Base-by-base conservation (phyloP, 2,329 filamentous ascomycete genomes). In the Phialophora expanda region DNA sequence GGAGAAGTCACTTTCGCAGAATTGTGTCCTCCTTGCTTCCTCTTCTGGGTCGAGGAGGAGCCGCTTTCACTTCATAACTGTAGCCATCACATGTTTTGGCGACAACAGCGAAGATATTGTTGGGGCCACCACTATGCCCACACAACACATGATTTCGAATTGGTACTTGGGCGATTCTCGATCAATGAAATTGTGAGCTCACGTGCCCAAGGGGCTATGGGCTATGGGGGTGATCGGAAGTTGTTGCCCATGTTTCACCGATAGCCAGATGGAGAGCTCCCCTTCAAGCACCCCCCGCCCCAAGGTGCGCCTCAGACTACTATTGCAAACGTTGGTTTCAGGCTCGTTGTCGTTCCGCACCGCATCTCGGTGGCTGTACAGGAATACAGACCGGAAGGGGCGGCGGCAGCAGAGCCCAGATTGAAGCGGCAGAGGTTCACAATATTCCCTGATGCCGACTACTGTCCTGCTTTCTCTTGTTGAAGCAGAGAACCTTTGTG, bases 201-300 rank as follows among this genome's bases (percentile, higher is more conserved):
- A 59, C 56, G 44, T 59, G 56, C 14, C 8, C 56, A 59, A 14
- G 56, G 41, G 5, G 41, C 17, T 20, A 22, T 17, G 41, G 5
- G 41, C 17, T 20, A 22, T 17, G 56, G 24, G 34, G 26, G 4
- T 22, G n/a, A 28, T 41, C 58, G 58, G 58, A 59, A 30, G 20
- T 59, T 22, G 26, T 48, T 4, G 24, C 24, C 38, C 11, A 9
- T 34, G 56, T 59, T 59, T 59, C 56, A 50, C 56, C 56, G 56
- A 59, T 20, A 12, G 17, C 44, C 24, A 34, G 56, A 48, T 8
- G 41, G 14, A 32, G 24, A 28, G 34, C n/a, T 44, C 8, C 20
- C 7, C 56, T 17, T 34, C 56, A 48, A 9, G 17, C 44, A 59
- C 22, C 26, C 46, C 56, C 14, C 38, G 1, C 17, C 38, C 17